Evolutionary conservation across 1,284 basidiomycete species (phyloP), one percentile per base, ranked within the genome.

Genomic region (Microbotryomycetes sp.): DNA sequence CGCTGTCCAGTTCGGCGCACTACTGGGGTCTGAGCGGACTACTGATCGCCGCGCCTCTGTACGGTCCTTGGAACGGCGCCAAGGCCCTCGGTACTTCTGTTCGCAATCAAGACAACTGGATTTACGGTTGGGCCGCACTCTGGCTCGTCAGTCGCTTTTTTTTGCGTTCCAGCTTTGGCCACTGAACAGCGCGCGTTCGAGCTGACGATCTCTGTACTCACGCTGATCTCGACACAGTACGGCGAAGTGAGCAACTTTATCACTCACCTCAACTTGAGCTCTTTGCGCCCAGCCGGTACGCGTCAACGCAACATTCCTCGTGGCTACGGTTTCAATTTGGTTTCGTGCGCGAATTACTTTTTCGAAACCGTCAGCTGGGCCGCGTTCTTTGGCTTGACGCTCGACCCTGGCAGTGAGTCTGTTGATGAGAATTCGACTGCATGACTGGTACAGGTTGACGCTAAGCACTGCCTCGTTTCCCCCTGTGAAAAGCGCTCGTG

Each of bases 281-380:
- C 81, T 56, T 83, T 98, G 47, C 86, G 96, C 27, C 89, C 91
- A 0, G 81, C 83, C 18, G 88, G 90, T 18, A 85, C 89, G 7
- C 85, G 83, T 61, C 83, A 82, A 60, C 86, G 94, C 60, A 86
- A 83, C 27, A 87, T 97, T 71, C 94, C 96, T 0, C 79, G 81
- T 27, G 94, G 81, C 2, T 90, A 88, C 66, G 90, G 90, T 3
- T 99, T 97, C 77, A 80, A 84, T 61, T 77, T 85, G 45, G 84
- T 96, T 45, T 88, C 89, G 5, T 90, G 85, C 78, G 91, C 96
- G 30, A 97, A 98, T 76, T 98, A 99, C 78, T 86, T 91, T 74
- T 97, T 94, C 74, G 96, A 98, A 77, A 81, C 80, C 29, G 66
- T 96, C 45, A 85, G 80, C 0, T 96, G 94, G 88, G 72, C 81